Percentiles rank a stretch among this genome's conserved stretches.
Conservation (phyloP, 441 rosid species). For the Theobroma grandiflorum region DNA sequence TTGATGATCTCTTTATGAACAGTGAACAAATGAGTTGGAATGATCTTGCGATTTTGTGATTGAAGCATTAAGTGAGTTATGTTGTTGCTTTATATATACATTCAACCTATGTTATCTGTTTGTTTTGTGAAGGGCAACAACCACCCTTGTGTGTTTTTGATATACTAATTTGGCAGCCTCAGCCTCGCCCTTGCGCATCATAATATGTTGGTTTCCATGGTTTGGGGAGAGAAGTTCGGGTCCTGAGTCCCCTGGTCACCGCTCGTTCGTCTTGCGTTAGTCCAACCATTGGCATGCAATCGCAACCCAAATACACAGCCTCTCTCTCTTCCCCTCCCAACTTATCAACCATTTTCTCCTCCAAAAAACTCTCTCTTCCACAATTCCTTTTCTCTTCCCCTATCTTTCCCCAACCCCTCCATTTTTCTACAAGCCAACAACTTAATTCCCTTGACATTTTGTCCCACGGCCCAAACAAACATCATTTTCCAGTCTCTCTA, state of each 20-base stretch:
- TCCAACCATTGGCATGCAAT: background rate
- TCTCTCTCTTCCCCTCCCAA: background rate
- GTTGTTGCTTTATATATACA: too few species aligned
- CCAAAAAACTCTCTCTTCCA: slow-evolving; percentile 41
- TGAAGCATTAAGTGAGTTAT: too few species aligned
- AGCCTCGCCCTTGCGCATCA: too few species aligned
- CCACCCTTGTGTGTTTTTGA: too few species aligned
- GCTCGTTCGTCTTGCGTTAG: background rate
- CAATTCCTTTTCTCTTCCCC: background rate
- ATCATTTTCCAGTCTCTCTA: background rate
- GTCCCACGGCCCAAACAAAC: background rate
- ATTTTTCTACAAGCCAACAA: background rate
- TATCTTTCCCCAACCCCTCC: background rate
- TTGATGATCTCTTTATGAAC: too few species aligned
- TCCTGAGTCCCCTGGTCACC: background rate
- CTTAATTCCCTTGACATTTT: background rate
- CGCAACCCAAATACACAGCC: background rate
- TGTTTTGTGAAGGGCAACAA: too few species aligned
- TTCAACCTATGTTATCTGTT: too few species aligned
- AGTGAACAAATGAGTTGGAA: too few species aligned
- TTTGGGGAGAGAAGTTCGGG: background rate
- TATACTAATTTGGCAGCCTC: too few species aligned
- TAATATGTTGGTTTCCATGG: background rate
- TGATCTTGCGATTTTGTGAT: too few species aligned
- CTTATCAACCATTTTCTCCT: background rate